Conservation (phyloP, 1,139 yeast genomes). For the Yamadazyma jaroonii region DNA sequence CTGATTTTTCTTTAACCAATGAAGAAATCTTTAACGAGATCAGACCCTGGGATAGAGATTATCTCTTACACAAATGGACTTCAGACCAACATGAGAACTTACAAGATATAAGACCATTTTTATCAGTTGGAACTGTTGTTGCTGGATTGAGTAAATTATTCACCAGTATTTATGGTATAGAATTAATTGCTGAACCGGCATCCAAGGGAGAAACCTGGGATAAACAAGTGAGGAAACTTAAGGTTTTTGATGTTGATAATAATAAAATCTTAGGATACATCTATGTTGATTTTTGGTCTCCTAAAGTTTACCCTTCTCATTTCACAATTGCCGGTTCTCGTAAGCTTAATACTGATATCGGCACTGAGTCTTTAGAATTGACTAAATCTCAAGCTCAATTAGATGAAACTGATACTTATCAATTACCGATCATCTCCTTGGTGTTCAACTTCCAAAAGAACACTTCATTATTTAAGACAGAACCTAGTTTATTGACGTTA, state of each 20-base stretch:
- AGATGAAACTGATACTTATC: slow-evolving; percentile 53
- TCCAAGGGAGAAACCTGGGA: slow-evolving; percentile 86
- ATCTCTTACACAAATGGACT: slow-evolving; percentile 31
- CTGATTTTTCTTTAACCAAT: slow-evolving; percentile 19
- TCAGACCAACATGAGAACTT: slow-evolving; percentile 9
- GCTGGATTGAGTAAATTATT: slow-evolving; percentile 78
- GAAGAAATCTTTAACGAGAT: slow-evolving; percentile 45
- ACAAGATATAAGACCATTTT: slow-evolving; percentile 49
- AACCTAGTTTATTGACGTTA: slow-evolving; percentile 54
- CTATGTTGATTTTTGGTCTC: slow-evolving; percentile 47
- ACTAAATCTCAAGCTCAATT: slow-evolving; percentile 50
- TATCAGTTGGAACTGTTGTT: slow-evolving; percentile 84
- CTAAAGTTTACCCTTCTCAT: slow-evolving; percentile 74
- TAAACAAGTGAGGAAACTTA: slow-evolving; percentile 77
- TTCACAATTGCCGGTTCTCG: slow-evolving; percentile 96
- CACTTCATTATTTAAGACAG: slow-evolving; percentile 10
- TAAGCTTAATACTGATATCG: slow-evolving; percentile 30
- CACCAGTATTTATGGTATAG: slow-evolving; percentile 69
- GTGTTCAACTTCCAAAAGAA: slow-evolving; percentile 76
- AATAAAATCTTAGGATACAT: slow-evolving; percentile 35
- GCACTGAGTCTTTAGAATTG: slow-evolving; percentile 23
- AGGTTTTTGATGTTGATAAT: slow-evolving; percentile 46
- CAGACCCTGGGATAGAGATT: slow-evolving; percentile 94
- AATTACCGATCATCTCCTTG: slow-evolving; percentile 84
- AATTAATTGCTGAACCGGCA: slow-evolving; percentile 65